Percentiles rank a stretch among this genome's conserved stretches.
Conservation (phyloP, 345 rosid species). For the Ceriops tagal region DNA sequence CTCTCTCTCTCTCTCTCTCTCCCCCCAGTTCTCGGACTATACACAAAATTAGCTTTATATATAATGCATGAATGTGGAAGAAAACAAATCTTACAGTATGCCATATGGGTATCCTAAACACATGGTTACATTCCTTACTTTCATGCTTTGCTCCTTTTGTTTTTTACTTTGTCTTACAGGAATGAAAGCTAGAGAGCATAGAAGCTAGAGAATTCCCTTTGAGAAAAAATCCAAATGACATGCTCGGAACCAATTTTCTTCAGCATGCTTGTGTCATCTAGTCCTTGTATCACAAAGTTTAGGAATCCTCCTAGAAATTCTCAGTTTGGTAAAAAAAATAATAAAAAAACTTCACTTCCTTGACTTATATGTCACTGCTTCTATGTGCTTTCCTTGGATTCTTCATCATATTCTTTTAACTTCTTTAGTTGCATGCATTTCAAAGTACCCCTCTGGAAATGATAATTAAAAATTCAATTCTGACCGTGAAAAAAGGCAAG, state of each 20-base stretch:
- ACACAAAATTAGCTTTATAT: not conserved
- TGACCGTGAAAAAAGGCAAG: not conserved
- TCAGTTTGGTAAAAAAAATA: conserved; percentile 10
- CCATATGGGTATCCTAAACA: conserved; percentile 35
- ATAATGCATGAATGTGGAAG: conserved; percentile 6
- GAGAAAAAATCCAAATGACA: conserved; percentile 35
- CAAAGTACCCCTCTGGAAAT: conserved; percentile 11
- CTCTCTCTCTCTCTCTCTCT: no score
- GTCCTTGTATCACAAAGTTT: conserved; percentile 51
- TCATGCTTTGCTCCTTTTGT: conserved; percentile 33
- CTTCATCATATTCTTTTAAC: conserved; percentile 35
- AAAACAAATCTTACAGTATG: not conserved
- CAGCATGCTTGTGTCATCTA: conserved; percentile 45
- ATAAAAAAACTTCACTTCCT: conserved; percentile 19
- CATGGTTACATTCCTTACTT: conserved; percentile 51
- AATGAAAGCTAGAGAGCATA: conserved; percentile 27
- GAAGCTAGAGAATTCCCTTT: conserved; percentile 43
- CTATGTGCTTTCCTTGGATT: conserved; percentile 52
- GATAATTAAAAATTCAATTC: not conserved
- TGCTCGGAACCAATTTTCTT: conserved; percentile 13
- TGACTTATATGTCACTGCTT: conserved; percentile 46
- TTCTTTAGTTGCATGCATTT: conserved; percentile 24
- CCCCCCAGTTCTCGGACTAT: no score
- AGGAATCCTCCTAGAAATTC: conserved; percentile 59
- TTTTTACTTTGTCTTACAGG: conserved; percentile 34